Base-by-base conservation (phyloP, 1,284 basidiomycete genomes). In the Cryptococcus maquisensis region DNA sequence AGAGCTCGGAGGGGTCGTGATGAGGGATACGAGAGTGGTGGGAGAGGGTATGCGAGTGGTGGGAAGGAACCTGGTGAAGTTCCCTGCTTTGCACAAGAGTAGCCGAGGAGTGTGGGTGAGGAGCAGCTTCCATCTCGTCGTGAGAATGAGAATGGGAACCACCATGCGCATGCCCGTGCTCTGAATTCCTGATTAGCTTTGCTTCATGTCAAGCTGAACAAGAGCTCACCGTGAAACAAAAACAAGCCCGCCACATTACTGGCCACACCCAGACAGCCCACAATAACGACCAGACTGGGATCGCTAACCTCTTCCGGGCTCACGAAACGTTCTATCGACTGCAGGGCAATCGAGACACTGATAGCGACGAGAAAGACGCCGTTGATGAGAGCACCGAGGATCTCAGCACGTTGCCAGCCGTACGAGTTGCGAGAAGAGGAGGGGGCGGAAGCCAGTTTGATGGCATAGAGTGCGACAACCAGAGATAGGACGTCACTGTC, bases 281-380 rank as follows among this genome's bases (percentile, higher is more conserved):
- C 95, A 26, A 95, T 77, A 4, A 98, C 88, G 32, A 99, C 84
- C 6, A 98, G 79, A 63, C 83, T 84, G 2, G 96, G 90, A 69
- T 86, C 92, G 6, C 84, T 84, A 36, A 99, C 89, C 72, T 97
- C 94, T 61, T 89, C 87, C 2, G 84, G 84, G 60, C 82, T 84
- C 77, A 97, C 87, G 77, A 97, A 89, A 36, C 96, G 84, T 61
- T 90, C 85, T 44, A 98, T 78, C 5, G 96, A 95, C 75, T 98
- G 95, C 70, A 98, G 80, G 51, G 84, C 87, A 68, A 99, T 97
- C 16, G 92, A 91, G 77, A 97, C 93, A 79, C 95, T 98, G 1
- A 98, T 83, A 0, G 96, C 95, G 47, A 92, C 79, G 3, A 98
- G 83, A 79, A 98, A 98, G 52, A 98, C 94, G 47, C 96, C 95